Conservation (phyloP, 345 rosid genomes). For the Eucalyptus pumila region DNA sequence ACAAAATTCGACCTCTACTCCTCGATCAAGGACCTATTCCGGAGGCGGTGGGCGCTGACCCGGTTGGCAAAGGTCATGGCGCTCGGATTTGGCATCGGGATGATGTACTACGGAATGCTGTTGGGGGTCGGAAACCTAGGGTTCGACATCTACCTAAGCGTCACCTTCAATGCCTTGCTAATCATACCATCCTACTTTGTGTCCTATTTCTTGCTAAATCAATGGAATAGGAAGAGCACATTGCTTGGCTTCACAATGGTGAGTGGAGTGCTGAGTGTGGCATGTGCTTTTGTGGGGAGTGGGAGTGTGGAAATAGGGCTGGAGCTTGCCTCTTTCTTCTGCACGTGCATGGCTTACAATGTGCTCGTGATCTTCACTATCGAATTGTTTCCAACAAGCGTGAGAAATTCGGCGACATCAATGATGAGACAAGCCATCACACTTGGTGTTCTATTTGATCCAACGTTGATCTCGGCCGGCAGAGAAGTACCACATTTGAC, state of each 20-base stretch:
- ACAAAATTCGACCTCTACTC: background rate
- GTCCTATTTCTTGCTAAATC: slow-evolving; percentile 13
- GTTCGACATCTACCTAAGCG: slow-evolving; percentile 21
- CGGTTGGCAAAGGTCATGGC: slow-evolving; percentile 7
- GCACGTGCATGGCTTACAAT: slow-evolving; percentile 21
- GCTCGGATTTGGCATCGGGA: slow-evolving; percentile 27
- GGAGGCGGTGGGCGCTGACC: slow-evolving; percentile 1
- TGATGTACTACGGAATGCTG: slow-evolving; percentile 29
- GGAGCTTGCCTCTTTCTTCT: slow-evolving; percentile 41
- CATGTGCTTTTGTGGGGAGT: slow-evolving; percentile 4
- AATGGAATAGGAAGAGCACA: slow-evolving; percentile 17
- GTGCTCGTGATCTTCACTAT: slow-evolving; percentile 31
- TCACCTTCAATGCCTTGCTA: slow-evolving; percentile 25
- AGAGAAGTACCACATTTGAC: slow-evolving; percentile 14
- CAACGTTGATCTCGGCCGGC: slow-evolving; percentile 45
- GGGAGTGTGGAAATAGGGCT: slow-evolving; percentile 6
- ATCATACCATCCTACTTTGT: slow-evolving; percentile 22
- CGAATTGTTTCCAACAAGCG: slow-evolving; percentile 55
- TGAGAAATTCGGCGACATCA: slow-evolving; percentile 52
- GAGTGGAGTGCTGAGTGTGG: slow-evolving; percentile 20
- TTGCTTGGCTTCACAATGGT: slow-evolving; percentile 5
- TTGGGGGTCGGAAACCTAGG: slow-evolving; percentile 27
- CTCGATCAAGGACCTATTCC: background rate
- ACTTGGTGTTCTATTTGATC: slow-evolving; percentile 43
- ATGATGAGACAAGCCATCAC: slow-evolving; percentile 53